phyloP scores from a whole-genome alignment of 2,329 filamentous ascomycete species.

The Aciculosporium take region DNA sequence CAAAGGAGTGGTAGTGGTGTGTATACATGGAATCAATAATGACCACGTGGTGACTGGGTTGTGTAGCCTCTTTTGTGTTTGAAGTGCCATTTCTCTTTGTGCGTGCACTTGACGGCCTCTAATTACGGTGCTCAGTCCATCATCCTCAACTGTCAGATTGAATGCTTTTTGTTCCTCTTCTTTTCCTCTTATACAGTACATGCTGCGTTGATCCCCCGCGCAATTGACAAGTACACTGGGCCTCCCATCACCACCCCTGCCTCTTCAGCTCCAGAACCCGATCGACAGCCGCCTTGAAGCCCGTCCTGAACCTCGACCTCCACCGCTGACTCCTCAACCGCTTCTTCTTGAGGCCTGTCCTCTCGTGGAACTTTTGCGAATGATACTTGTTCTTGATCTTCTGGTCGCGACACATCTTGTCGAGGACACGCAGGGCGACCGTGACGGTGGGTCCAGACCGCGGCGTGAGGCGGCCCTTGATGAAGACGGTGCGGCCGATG shows the following conservation, averaged over 20 bases:
- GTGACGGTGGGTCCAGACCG: constrained; percentile 25
- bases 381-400: constrained; percentile 39
- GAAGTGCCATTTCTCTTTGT: no score
- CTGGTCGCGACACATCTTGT: constrained; percentile 33
- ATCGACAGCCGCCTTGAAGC: constrained; percentile 49
- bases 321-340: constrained; percentile 55
- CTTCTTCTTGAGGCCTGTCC: constrained; percentile 65
- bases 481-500: constrained; percentile 24
- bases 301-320: constrained; percentile 51
- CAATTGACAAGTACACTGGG: background rate
- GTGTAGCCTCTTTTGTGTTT: background rate
- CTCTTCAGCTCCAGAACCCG: constrained; percentile 56
- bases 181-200: background rate
- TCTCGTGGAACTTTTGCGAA: constrained; percentile 58
- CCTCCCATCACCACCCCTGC: constrained; percentile 55
- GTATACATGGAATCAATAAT: background rate
- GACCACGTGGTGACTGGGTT: background rate
- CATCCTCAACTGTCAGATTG: background rate
- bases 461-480: constrained; percentile 15
- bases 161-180: background rate
- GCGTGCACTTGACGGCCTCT: background rate
- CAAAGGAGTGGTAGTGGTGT: constrained; percentile 20
- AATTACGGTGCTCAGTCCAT: background rate
- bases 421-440: constrained; percentile 29
- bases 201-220: no score